Conservation (phyloP, 2,329 filamentous ascomycete species). For the Fusarium sp. region DNA sequence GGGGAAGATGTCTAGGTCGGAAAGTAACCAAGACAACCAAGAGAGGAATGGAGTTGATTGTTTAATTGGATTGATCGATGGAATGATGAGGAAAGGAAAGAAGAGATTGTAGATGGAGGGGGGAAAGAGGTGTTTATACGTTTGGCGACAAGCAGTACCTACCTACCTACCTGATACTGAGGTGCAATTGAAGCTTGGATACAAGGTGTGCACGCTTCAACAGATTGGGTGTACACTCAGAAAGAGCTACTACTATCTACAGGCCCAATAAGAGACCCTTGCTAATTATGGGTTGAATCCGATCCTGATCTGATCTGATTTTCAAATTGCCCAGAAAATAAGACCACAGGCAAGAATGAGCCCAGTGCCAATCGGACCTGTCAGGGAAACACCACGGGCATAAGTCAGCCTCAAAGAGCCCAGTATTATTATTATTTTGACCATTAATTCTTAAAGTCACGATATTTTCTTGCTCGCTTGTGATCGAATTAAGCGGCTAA, state of each 20-base stretch:
- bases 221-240: conserved; percentile 24
- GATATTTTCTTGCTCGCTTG: conserved; percentile 38
- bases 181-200: not conserved
- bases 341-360: conserved; percentile 27
- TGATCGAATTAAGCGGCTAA: not conserved
- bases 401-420: conserved; percentile 7
- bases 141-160: conserved; percentile 25
- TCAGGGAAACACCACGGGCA: conserved; percentile 39
- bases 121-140: conserved; percentile 46
- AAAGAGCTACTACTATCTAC: not conserved
- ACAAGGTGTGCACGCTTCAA: conserved; percentile 10
- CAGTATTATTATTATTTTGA: conserved; percentile 6
- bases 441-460: conserved; percentile 22
- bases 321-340: conserved; percentile 38
- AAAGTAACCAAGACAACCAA: conserved; percentile 39
- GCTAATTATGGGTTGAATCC: conserved; percentile 27
- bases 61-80: conserved; percentile 39
- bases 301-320: conserved; percentile 39
- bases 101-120: conserved; percentile 36
- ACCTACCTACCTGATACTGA: not conserved
- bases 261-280: conserved; percentile 15
- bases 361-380: conserved; percentile 31
- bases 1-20: conserved; percentile 30
- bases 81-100: conserved; percentile 39
- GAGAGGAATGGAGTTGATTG: conserved; percentile 36